Percentiles rank a stretch among this genome's conserved stretches.
Evolutionary conservation across 2,329 filamentous ascomycete genomes (phyloP).

Genomic region (Cercospora brassicicola): DNA sequence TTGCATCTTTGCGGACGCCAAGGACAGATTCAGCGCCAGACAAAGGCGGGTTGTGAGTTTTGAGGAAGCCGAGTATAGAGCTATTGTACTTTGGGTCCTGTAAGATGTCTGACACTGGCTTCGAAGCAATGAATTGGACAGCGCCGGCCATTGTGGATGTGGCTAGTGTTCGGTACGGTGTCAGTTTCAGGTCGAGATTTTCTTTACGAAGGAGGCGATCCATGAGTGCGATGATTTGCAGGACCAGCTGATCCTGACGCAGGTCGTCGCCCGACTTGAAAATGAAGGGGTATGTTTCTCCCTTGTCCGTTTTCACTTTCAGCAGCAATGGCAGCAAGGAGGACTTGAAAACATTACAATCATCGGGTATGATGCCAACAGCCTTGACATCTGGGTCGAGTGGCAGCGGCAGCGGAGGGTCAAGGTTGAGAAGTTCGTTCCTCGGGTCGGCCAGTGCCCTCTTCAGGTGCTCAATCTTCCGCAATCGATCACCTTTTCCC

Average conservation of each 20-base stretch:
- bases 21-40: constrained; percentile 71
- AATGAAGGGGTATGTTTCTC: constrained; percentile 81
- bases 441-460: constrained; percentile 81
- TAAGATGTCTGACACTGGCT: constrained; percentile 75
- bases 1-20: constrained; percentile 83
- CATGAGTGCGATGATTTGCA: constrained; percentile 97
- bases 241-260: constrained; percentile 93
- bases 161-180: constrained; percentile 93
- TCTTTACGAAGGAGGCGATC: constrained; percentile 93
- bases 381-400: constrained; percentile 81
- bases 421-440: constrained; percentile 80
- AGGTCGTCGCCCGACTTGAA: constrained; percentile 93
- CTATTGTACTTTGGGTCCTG: constrained; percentile 71
- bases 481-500: constrained; percentile 71
- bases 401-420: constrained; percentile 82
- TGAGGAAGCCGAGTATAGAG: constrained; percentile 75
- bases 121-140: constrained; percentile 84
- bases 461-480: constrained; percentile 82
- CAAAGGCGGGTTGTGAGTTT: constrained; percentile 84
- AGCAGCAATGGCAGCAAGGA: constrained; percentile 88
- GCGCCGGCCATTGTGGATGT: constrained; percentile 87
- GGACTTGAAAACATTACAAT: constrained; percentile 92
- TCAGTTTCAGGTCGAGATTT: constrained; percentile 90
- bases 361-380: constrained; percentile 76
- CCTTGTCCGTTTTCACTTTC: constrained; percentile 78